phyloP scores from a whole-genome alignment of 768 basidiomycete genomes.

The Amanita rubescens region DNA sequence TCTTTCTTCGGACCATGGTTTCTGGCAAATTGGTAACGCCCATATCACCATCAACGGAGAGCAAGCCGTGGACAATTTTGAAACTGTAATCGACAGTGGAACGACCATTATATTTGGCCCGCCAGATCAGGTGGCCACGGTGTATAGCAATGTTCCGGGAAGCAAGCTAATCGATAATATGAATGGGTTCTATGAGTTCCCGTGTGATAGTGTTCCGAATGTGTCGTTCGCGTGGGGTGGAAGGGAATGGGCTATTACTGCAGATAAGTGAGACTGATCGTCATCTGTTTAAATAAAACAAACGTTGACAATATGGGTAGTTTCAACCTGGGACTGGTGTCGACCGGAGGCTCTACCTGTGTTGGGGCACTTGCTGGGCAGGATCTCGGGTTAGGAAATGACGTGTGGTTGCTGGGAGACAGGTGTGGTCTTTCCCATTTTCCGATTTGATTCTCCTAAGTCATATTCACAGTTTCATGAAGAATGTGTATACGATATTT shows the following conservation, averaged over 20 bases:
- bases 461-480: slow-evolving; percentile 28
- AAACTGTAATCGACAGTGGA: slow-evolving; percentile 3
- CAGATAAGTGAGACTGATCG: background rate
- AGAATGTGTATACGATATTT: slow-evolving; percentile 35
- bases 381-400: background rate
- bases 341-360: background rate
- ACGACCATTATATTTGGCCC: background rate
- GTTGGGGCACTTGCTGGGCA: background rate
- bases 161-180: background rate
- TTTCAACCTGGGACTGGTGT: slow-evolving; percentile 1
- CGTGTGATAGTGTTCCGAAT: background rate
- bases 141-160: background rate
- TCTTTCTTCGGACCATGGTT: background rate
- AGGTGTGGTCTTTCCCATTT: background rate
- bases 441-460: slow-evolving; percentile 22
- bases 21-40: slow-evolving; percentile 2
- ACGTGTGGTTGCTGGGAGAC: slow-evolving; percentile 3
- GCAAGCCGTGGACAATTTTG: background rate
- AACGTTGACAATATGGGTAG: background rate
- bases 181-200: slow-evolving; percentile 3
- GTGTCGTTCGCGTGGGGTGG: slow-evolving; percentile 5
- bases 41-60: background rate
- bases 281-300: too few species aligned
- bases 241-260: background rate
- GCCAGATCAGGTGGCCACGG: background rate